Evolutionary conservation across 2,329 filamentous ascomycete genomes (phyloP).

Genomic region (Xylaria polymorpha): DNA sequence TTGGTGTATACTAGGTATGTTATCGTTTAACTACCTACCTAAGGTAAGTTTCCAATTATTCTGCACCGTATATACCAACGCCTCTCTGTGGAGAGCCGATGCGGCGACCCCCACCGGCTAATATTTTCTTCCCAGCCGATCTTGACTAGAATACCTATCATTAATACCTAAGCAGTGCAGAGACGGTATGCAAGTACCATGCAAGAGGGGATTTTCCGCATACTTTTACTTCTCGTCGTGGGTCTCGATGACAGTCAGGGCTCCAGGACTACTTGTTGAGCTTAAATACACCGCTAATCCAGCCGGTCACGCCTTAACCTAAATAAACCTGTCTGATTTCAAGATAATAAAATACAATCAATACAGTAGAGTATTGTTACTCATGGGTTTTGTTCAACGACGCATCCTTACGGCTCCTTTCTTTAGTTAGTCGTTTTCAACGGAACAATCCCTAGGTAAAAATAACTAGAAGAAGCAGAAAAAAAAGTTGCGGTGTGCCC

Average conservation of each 20-base stretch:
- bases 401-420: not conserved
- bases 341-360: not conserved
- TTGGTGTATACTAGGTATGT: too few relatives aligned
- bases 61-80: too few relatives aligned
- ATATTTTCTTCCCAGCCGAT: conserved; percentile 2
- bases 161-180: not conserved
- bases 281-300: conserved; percentile 14
- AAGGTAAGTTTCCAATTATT: not conserved
- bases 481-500: not conserved
- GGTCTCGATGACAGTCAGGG: not conserved
- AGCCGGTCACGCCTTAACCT: not conserved
- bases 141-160: conserved; percentile 7
- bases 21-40: too few relatives aligned
- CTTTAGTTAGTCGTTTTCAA: not conserved
- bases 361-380: not conserved
- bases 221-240: not conserved
- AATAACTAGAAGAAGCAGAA: not conserved
- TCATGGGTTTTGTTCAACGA: not conserved
- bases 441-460: not conserved
- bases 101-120: conserved; percentile 20
- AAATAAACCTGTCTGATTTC: not conserved
- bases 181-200: not conserved
- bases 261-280: not conserved
- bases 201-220: not conserved
- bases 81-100: not conserved